These are phyloP conservation scores for Boletellus ananas DNA, from an alignment of 768 basidiomycete species.

Conservation along the genomic window DNA sequence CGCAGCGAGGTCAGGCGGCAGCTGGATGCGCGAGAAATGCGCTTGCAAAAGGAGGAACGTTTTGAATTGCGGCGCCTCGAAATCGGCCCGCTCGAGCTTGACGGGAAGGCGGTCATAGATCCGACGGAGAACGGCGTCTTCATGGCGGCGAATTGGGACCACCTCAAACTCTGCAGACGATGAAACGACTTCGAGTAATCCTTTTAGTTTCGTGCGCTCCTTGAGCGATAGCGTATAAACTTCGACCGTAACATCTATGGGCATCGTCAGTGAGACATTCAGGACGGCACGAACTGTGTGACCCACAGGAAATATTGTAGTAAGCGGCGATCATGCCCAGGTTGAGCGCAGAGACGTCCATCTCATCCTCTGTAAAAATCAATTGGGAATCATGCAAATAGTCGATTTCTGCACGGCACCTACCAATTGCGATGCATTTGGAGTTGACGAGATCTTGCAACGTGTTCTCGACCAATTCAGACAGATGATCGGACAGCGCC, in stretches of 20 bases:
- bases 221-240: slow-evolving; percentile 94
- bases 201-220: slow-evolving; percentile 95
- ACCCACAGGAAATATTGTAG: slow-evolving; percentile 88
- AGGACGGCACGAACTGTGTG: not conserved
- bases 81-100: slow-evolving; percentile 81
- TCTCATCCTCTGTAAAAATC: slow-evolving; percentile 68
- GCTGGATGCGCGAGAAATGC: slow-evolving; percentile 89
- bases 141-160: slow-evolving; percentile 95
- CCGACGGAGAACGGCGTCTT: slow-evolving; percentile 76
- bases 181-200: slow-evolving; percentile 92
- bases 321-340: slow-evolving; percentile 98
- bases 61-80: slow-evolving; percentile 96
- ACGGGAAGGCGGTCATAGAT: slow-evolving; percentile 97
- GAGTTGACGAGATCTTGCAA: slow-evolving; percentile 88
- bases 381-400: not conserved
- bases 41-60: slow-evolving; percentile 95
- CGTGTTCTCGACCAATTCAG: slow-evolving; percentile 93
- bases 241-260: slow-evolving; percentile 88
- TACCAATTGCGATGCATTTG: slow-evolving; percentile 90
- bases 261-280: not conserved
- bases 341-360: slow-evolving; percentile 89
- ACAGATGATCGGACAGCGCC: slow-evolving; percentile 92
- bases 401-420: slow-evolving; percentile 13
- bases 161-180: slow-evolving; percentile 95
- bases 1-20: slow-evolving; percentile 90